These are phyloP conservation scores for Metschnikowia amazonensis DNA, from an alignment of 805 yeast genomes.

Conservation along the genomic window DNA sequence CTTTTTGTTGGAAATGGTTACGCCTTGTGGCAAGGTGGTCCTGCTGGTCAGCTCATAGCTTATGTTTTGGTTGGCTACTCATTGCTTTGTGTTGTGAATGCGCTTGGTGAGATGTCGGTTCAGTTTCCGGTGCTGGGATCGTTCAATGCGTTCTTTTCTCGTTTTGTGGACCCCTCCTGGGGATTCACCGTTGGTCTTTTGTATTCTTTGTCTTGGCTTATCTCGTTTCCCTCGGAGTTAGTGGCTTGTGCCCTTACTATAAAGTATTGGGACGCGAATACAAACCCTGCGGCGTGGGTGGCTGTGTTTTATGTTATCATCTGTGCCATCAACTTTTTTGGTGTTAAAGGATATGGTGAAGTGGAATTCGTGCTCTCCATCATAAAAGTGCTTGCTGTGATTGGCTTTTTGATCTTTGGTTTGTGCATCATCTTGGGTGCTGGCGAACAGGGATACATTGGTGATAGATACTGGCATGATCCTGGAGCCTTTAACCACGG, in stretches of 20 bases:
- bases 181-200: conserved; percentile 22
- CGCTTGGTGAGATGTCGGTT: conserved; percentile 22
- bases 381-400: conserved; percentile 26
- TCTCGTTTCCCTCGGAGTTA: conserved; percentile 30
- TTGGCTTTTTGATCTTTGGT: conserved; percentile 25
- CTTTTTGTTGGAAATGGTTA: conserved; percentile 27
- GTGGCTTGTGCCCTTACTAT: conserved; percentile 36
- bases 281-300: conserved; percentile 38
- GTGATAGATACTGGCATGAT: conserved; percentile 46
- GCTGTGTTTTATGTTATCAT: conserved; percentile 33
- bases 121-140: conserved; percentile 23
- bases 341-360: conserved; percentile 31
- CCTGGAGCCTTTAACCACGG: conserved; percentile 56
- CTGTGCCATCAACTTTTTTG: conserved; percentile 33
- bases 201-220: conserved; percentile 30
- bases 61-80: conserved; percentile 21
- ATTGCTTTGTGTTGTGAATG: conserved; percentile 20
- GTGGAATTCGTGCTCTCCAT: conserved; percentile 25
- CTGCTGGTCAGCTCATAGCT: conserved; percentile 20
- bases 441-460: conserved; percentile 45
- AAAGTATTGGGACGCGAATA: conserved; percentile 30
- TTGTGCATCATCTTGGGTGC: conserved; percentile 43
- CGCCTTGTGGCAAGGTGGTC: conserved; percentile 20
- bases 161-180: conserved; percentile 23
- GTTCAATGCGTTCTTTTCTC: conserved; percentile 20